A percentile compares a stretch with the other conserved stretches of the same genome.
Conservation (phyloP, 1,284 basidiomycete species). For the Leccinum pachyderme region DNA sequence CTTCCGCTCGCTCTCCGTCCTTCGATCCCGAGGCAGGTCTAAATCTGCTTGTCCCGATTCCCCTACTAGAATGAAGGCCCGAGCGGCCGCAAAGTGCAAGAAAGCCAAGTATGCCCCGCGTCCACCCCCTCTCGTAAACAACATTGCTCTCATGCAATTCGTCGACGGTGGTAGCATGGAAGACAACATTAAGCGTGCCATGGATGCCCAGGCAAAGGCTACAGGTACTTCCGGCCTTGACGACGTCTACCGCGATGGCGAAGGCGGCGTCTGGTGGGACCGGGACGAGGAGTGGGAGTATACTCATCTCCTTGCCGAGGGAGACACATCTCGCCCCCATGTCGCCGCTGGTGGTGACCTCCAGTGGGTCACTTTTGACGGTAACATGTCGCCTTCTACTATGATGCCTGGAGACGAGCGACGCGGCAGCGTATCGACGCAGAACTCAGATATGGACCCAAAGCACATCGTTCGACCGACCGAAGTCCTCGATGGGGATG, state of each 20-base stretch:
- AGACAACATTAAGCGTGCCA: constrained; percentile 52
- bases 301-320: constrained; percentile 47
- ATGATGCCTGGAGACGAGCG: constrained; percentile 34
- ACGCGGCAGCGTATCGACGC: constrained; percentile 46
- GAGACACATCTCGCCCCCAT: constrained; percentile 17
- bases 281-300: constrained; percentile 69
- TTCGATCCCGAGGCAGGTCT: constrained; percentile 37
- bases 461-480: constrained; percentile 46
- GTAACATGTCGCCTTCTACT: constrained; percentile 13
- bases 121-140: constrained; percentile 53
- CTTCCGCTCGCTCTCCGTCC: constrained; percentile 46
- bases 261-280: constrained; percentile 67
- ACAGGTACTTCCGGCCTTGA: constrained; percentile 39
- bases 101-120: constrained; percentile 40
- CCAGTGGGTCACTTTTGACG: constrained; percentile 46
- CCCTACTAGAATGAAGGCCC: constrained; percentile 25
- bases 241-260: constrained; percentile 55
- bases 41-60: constrained; percentile 30
- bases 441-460: constrained; percentile 53
- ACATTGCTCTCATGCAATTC: constrained; percentile 67
- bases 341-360: constrained; percentile 16
- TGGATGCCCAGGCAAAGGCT: constrained; percentile 51
- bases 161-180: constrained; percentile 60
- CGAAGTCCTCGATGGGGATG: constrained; percentile 36
- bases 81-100: constrained; percentile 39